Evolutionary conservation across 176 grass and related monocot genomes (phyloP).

Genomic region (Poa pratensis): DNA sequence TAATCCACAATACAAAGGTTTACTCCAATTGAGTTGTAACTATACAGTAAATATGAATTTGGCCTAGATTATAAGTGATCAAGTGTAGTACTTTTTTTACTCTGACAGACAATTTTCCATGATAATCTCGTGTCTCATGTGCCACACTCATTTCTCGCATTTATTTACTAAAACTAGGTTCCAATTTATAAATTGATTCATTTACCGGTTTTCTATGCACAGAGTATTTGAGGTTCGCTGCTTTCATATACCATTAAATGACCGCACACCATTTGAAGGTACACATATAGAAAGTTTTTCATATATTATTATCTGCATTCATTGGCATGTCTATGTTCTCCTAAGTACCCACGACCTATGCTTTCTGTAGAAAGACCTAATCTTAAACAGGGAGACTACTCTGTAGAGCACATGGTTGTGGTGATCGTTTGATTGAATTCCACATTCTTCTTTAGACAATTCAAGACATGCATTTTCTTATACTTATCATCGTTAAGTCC

Average conservation of each 20-base stretch:
- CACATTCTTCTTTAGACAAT: neutral
- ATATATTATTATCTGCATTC: neutral
- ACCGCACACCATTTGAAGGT: conserved; percentile 79
- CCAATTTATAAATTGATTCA: neutral
- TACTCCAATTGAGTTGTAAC: too few relatives aligned
- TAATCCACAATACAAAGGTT: too few relatives aligned
- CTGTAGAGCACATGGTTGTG: neutral
- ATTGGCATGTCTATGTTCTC: neutral
- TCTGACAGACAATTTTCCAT: neutral
- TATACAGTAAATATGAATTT: too few relatives aligned
- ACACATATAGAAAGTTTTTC: neutral
- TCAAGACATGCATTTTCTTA: neutral
- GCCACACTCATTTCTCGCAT: neutral
- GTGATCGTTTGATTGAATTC: neutral
- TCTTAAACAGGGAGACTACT: neutral
- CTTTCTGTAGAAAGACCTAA: neutral
- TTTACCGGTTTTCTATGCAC: neutral
- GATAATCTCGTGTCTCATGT: neutral
- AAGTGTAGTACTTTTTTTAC: too few relatives aligned
- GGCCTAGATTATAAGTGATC: too few relatives aligned
- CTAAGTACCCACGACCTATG: neutral
- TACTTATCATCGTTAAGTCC: neutral
- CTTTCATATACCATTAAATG: conserved; percentile 74
- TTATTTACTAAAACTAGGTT: neutral
- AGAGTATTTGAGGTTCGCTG: conserved; percentile 79